Percentiles rank a stretch among this genome's conserved stretches.
Conservation (phyloP, 2,329 filamentous ascomycete species). For the Fusarium metavorans region DNA sequence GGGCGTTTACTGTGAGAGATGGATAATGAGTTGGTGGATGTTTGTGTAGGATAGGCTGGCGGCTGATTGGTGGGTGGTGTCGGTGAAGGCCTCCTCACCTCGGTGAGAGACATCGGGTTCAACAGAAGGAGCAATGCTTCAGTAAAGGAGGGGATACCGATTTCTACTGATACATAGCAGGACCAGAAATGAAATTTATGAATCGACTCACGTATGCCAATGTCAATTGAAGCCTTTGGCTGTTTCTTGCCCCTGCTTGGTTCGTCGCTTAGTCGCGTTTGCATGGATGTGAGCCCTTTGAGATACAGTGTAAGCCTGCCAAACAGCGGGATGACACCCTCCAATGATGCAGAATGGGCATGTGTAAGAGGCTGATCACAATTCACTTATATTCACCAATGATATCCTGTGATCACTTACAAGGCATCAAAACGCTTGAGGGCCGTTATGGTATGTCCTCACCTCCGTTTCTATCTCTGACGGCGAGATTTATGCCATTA, state of each 20-base stretch:
- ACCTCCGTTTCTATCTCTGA: background rate
- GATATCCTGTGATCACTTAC: background rate
- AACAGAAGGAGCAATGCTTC: background rate
- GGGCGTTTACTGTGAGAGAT: constrained; percentile 7
- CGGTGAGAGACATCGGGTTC: background rate
- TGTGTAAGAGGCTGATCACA: background rate
- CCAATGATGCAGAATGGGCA: background rate
- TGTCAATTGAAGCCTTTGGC: background rate
- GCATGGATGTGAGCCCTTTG: background rate
- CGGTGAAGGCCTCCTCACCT: background rate
- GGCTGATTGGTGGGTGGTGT: constrained; percentile 19
- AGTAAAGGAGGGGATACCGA: background rate
- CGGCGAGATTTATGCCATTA: background rate
- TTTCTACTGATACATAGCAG: background rate
- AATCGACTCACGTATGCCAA: background rate
- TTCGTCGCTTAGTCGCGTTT: background rate
- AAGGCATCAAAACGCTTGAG: background rate
- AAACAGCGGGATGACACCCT: background rate
- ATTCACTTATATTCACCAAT: background rate
- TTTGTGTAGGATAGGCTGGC: background rate
- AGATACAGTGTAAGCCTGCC: background rate
- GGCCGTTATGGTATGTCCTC: background rate
- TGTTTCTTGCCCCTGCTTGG: background rate
- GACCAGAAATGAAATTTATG: background rate
- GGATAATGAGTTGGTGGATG: constrained; percentile 10